phyloP scores from a whole-genome alignment of 495 filamentous ascomycete species.

The Trichoderma gamsii region DNA sequence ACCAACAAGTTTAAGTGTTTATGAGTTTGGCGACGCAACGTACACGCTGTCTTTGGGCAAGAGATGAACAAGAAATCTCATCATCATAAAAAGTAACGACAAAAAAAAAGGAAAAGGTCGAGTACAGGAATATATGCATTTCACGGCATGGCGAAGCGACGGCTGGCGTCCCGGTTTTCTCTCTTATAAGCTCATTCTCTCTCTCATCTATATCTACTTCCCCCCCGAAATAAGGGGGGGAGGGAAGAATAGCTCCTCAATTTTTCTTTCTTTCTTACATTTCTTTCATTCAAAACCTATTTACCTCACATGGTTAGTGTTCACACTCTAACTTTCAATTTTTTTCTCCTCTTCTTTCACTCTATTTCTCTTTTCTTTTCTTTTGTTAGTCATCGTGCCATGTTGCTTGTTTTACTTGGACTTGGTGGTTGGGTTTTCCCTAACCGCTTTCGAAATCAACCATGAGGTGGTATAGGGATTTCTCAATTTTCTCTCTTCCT shows the following conservation, averaged over 20 bases:
- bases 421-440: too few species aligned
- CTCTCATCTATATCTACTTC: neutral
- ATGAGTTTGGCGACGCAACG: neutral
- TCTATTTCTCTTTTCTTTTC: neutral
- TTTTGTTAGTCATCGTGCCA: neutral
- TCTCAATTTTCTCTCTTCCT: too few species aligned
- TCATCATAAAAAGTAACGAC: neutral
- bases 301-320: neutral
- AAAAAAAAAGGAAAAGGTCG: neutral
- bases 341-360: neutral
- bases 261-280: neutral
- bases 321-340: neutral
- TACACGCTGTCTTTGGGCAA: neutral
- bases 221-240: neutral
- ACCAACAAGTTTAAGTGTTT: neutral
- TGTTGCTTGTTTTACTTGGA: too few species aligned
- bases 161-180: slow-evolving; percentile 3
- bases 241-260: neutral
- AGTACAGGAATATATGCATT: slow-evolving; percentile 6
- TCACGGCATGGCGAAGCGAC: slow-evolving; percentile 13
- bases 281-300: neutral
- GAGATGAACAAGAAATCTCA: neutral
- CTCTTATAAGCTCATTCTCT: neutral
- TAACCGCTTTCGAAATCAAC: too few species aligned
- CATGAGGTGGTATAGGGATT: too few species aligned